A percentile compares a stretch with the other conserved stretches of the same genome.
These are phyloP conservation scores for Geotrichum aggregatum DNA, from an alignment of 1,139 yeast species.

Conservation along the genomic window DNA sequence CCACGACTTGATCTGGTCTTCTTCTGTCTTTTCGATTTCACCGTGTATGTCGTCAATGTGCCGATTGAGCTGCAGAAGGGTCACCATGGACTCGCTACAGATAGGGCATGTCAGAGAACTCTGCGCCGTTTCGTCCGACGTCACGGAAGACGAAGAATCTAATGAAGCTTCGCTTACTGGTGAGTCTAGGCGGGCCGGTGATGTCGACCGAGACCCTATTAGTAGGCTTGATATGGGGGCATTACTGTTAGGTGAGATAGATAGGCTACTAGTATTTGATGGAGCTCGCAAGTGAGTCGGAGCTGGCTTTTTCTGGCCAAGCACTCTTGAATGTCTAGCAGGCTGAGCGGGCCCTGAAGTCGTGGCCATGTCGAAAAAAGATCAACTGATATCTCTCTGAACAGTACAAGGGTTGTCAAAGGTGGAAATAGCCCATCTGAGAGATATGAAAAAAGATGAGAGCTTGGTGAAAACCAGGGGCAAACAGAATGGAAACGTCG, in stretches of 20 bases:
- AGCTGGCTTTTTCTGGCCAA: constrained; percentile 7
- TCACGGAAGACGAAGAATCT: constrained; percentile 20
- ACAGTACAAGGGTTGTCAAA: no score
- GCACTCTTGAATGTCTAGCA: constrained; percentile 8
- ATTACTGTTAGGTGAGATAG: neutral
- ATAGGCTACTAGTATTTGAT: constrained; percentile 4
- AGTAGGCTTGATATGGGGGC: neutral
- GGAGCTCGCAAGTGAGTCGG: constrained; percentile 10
- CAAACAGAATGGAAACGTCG: no score
- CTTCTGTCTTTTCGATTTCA: constrained; percentile 34
- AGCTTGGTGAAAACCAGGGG: no score
- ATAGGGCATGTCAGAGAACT: constrained; percentile 56
- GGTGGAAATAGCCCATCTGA: no score
- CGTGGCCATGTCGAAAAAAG: constrained; percentile 3
- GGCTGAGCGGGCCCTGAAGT: constrained; percentile 4
- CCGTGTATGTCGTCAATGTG: constrained; percentile 71
- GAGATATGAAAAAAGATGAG: no score
- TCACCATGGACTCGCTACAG: constrained; percentile 58
- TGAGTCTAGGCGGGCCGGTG: constrained; percentile 16
- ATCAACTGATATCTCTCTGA: no score
- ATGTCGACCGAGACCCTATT: constrained; percentile 10
- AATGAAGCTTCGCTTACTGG: constrained; percentile 12
- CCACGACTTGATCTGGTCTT: constrained; percentile 44
- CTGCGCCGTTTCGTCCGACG: constrained; percentile 26
- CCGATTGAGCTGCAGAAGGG: constrained; percentile 55